These are phyloP conservation scores for Hygrophorus pudorinus DNA, from an alignment of 768 basidiomycete species.

Conservation along the genomic window DNA sequence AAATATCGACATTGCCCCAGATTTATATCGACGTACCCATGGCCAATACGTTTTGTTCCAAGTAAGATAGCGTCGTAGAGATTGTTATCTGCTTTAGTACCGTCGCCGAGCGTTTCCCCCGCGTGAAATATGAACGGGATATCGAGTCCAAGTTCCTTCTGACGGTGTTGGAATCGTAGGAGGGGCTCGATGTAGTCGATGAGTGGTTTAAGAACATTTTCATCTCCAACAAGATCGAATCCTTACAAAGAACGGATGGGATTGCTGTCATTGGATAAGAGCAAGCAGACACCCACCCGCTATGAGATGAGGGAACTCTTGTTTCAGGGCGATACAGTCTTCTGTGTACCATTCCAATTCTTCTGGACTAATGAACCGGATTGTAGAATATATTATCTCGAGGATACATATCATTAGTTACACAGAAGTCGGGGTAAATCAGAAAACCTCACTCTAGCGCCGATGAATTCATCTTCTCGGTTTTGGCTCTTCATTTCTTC, in stretches of 20 bases:
- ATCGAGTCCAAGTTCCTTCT: constrained; percentile 46
- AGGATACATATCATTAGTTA: background rate
- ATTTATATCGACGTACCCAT: constrained; percentile 51
- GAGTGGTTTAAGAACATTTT: constrained; percentile 50
- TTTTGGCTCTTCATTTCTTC: constrained; percentile 39
- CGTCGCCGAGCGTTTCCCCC: constrained; percentile 75
- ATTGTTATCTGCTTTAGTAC: constrained; percentile 58
- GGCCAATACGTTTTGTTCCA: constrained; percentile 73
- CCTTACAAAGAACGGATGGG: constrained; percentile 27
- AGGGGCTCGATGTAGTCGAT: constrained; percentile 54
- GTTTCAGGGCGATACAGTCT: constrained; percentile 65
- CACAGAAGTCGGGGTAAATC: background rate
- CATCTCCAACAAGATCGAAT: constrained; percentile 75
- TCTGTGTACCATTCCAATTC: constrained; percentile 59
- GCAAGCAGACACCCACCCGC: constrained; percentile 33
- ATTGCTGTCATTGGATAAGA: background rate
- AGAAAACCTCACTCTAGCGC: constrained; percentile 40
- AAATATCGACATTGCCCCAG: background rate
- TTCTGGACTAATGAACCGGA: constrained; percentile 44
- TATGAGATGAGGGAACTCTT: constrained; percentile 65
- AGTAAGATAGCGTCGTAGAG: constrained; percentile 72
- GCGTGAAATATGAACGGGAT: constrained; percentile 77
- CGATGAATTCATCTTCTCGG: constrained; percentile 52
- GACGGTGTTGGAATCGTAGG: constrained; percentile 45
- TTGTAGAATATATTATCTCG: constrained; percentile 64